These are phyloP conservation scores for Thraustochytrium sp. DNA, from an alignment of 352 stramenopile species.

Conservation along the genomic window DNA sequence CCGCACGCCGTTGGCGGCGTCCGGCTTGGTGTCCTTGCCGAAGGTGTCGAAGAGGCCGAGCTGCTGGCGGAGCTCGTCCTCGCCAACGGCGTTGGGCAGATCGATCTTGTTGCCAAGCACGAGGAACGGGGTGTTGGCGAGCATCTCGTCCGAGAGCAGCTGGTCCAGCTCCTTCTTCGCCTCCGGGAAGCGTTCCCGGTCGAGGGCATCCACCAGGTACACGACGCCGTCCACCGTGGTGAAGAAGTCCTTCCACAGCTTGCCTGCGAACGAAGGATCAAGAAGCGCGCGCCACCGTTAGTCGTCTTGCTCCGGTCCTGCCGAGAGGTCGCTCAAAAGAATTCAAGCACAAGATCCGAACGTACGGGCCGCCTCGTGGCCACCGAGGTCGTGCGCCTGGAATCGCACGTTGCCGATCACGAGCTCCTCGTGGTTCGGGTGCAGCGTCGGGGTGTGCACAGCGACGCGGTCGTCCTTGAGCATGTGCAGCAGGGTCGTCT, in stretches of 20 bases:
- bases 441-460: slow-evolving; percentile 89
- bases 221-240: slow-evolving; percentile 96
- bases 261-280: slow-evolving; percentile 58
- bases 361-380: slow-evolving; percentile 1
- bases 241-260: slow-evolving; percentile 99
- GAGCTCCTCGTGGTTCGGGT: slow-evolving; percentile 80
- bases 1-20: slow-evolving; percentile 52
- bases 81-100: slow-evolving; percentile 87
- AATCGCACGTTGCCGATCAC: slow-evolving; percentile 93
- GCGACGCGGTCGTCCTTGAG: slow-evolving; percentile 96
- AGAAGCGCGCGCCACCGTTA: not conserved
- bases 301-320: not conserved
- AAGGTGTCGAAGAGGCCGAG: slow-evolving; percentile 97
- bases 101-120: slow-evolving; percentile 99
- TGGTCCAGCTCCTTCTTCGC: slow-evolving; percentile 96
- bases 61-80: slow-evolving; percentile 90
- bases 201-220: slow-evolving; percentile 97
- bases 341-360: not conserved
- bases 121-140: slow-evolving; percentile 96
- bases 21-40: slow-evolving; percentile 82
- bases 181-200: slow-evolving; percentile 96
- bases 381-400: slow-evolving; percentile 82
- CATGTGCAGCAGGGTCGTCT: slow-evolving; percentile 99
- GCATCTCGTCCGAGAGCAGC: slow-evolving; percentile 91
- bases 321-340: not conserved